These are phyloP conservation scores for Singerocomus rubriflavus DNA, from an alignment of 1,284 basidiomycete species.

Conservation along the genomic window DNA sequence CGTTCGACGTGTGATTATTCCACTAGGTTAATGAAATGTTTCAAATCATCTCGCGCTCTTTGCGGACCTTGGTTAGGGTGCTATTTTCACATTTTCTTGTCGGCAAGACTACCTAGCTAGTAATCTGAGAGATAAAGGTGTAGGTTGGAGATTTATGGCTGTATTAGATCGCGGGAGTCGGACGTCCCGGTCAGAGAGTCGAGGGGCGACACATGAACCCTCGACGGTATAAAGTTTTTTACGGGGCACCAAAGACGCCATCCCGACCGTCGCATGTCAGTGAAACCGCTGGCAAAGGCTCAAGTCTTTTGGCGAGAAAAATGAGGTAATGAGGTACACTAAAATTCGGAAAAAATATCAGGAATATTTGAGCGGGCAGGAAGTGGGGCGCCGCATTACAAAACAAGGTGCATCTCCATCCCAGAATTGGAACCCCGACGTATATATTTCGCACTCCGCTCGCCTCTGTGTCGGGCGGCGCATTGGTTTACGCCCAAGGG, in stretches of 20 bases:
- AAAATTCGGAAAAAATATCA: background rate
- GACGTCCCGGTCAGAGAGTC: background rate
- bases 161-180: background rate
- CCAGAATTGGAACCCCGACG: too few species aligned
- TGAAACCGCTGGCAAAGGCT: too few species aligned
- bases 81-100: background rate
- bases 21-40: slow-evolving; percentile 15
- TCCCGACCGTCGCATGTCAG: too few species aligned
- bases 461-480: too few species aligned
- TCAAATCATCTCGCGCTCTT: slow-evolving; percentile 2
- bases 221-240: slow-evolving; percentile 21
- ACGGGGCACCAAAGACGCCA: too few species aligned
- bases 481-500: too few species aligned
- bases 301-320: background rate
- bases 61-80: slow-evolving; percentile 1
- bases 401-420: too few species aligned
- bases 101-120: slow-evolving; percentile 4
- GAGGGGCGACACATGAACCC: slow-evolving; percentile 1
- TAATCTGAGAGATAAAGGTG: slow-evolving; percentile 11
- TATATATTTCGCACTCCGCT: too few species aligned
- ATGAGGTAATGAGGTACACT: slow-evolving; percentile 7
- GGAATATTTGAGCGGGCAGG: background rate
- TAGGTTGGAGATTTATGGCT: background rate
- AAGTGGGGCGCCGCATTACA: background rate
- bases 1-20: slow-evolving; percentile 11